Percentiles rank a stretch among this genome's conserved stretches.
Conservation (phyloP, 2,329 filamentous ascomycete genomes). For the Claviceps quebecensis region DNA sequence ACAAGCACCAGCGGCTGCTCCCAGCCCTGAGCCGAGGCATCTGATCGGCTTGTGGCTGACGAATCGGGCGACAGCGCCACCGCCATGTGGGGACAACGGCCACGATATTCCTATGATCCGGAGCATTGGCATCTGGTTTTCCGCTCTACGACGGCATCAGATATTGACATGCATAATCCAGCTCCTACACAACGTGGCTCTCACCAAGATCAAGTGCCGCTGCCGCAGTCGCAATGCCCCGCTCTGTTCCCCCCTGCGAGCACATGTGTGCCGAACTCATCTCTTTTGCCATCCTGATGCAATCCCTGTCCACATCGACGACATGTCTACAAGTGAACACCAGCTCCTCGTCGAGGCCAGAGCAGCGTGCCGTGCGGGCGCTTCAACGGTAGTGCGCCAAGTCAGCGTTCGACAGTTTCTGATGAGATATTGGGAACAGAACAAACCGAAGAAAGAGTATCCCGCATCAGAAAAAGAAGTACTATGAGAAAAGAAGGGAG, state of each 20-base stretch:
- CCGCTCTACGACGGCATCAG: too few species aligned
- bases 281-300: slow-evolving; percentile 22
- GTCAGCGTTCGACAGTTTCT: too few species aligned
- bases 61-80: neutral
- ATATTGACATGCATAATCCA: too few species aligned
- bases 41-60: neutral
- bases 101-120: neutral
- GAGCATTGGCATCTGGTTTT: too few species aligned
- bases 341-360: neutral
- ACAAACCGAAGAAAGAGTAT: too few species aligned
- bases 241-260: slow-evolving; percentile 13
- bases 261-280: slow-evolving; percentile 20
- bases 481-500: too few species aligned
- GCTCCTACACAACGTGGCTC: too few species aligned
- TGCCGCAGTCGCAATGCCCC: neutral
- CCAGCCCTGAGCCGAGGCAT: neutral
- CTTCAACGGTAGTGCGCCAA: neutral
- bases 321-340: slow-evolving; percentile 4
- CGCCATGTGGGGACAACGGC: too few species aligned
- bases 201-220: too few species aligned
- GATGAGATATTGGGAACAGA: too few species aligned
- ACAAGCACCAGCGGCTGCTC: neutral
- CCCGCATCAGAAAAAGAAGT: too few species aligned
- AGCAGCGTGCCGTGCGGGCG: neutral
- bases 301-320: slow-evolving; percentile 18